Evolutionary conservation across 2,329 filamentous ascomycete species (phyloP).

Genomic region (Canariomyces notabilis): DNA sequence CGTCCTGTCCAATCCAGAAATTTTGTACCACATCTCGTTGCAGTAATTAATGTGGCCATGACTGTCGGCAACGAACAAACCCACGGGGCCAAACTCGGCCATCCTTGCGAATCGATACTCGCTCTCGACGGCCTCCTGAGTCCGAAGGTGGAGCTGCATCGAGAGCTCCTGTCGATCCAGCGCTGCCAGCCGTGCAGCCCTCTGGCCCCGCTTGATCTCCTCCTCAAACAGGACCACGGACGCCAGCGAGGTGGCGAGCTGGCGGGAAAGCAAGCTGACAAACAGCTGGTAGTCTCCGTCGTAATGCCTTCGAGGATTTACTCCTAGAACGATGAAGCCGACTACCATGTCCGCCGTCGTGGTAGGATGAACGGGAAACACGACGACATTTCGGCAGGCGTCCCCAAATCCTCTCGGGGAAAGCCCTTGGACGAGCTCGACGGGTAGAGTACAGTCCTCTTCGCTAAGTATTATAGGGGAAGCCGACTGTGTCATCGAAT

Average conservation of each 20-base stretch:
- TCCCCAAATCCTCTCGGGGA: slow-evolving; percentile 68
- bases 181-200: slow-evolving; percentile 68
- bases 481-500: slow-evolving; percentile 63
- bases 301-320: slow-evolving; percentile 73
- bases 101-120: slow-evolving; percentile 79
- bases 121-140: slow-evolving; percentile 58
- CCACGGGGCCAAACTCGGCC: slow-evolving; percentile 78
- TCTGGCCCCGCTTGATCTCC: slow-evolving; percentile 70
- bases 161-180: slow-evolving; percentile 73
- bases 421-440: slow-evolving; percentile 59
- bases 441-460: slow-evolving; percentile 61
- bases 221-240: slow-evolving; percentile 81
- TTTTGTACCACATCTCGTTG: slow-evolving; percentile 74
- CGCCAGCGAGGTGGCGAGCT: slow-evolving; percentile 73
- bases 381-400: slow-evolving; percentile 62
- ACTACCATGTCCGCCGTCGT: slow-evolving; percentile 64
- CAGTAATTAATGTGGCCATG: slow-evolving; percentile 69
- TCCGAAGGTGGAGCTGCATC: slow-evolving; percentile 63
- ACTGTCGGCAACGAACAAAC: slow-evolving; percentile 77
- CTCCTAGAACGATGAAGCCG: slow-evolving; percentile 72
- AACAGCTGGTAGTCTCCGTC: slow-evolving; percentile 78
- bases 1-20: slow-evolving; percentile 60
- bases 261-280: slow-evolving; percentile 66
- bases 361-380: slow-evolving; percentile 75
- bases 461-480: slow-evolving; percentile 63